Base-by-base conservation (phyloP, 2,329 filamentous ascomycete species). In the Mycosphaerella sp. region DNA sequence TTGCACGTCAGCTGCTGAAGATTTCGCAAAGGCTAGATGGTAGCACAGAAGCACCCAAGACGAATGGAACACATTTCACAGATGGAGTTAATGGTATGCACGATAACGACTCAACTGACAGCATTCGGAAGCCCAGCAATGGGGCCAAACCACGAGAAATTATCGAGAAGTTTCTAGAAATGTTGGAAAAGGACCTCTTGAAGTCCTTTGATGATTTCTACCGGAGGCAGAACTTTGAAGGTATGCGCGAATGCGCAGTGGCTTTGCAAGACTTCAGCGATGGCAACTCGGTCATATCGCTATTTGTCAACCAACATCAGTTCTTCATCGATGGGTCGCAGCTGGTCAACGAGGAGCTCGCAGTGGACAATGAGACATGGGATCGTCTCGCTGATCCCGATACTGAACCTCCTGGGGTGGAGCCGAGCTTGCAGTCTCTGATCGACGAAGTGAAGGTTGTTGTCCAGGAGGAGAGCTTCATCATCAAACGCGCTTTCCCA, bases 181-280 rank as follows among this genome's bases (percentile, higher is more conserved):
- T 87, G 1, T 72, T 98, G 52, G 93, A 98, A 70, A 95, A 97
- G 66, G 93, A 98, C 65, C 75, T 98, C 35, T 73, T 98, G 54
- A 89, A 90, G 68, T 91, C 96, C 65, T 98, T 98, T 71, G 94
- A 98, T 74, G 89, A 94, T 66, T 96, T 91, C 73, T 97, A 97
- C 69, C 80, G 90, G 57, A 84, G 86, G 61, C 89, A 95, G 63
- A 95, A 97, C 70, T 96, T 95, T 65, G 89, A 96, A 60, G 90
- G 94, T 63, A 98, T 98, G 94, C 85, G 88, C 73, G 93, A 97
- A 67, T 98, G 93, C 67, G 88, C 94, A 49, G 87, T 87, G 64
- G 93, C 96, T 37, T 75, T 98, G 56, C 80, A 93, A 66, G 93
- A 97, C 70, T 98, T 98, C 76, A 95, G 91, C 68, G 89, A 93